Evolutionary conservation across 768 basidiomycete genomes (phyloP), one percentile per base, ranked within the genome.

Genomic region (Rubroboletus satanas): DNA sequence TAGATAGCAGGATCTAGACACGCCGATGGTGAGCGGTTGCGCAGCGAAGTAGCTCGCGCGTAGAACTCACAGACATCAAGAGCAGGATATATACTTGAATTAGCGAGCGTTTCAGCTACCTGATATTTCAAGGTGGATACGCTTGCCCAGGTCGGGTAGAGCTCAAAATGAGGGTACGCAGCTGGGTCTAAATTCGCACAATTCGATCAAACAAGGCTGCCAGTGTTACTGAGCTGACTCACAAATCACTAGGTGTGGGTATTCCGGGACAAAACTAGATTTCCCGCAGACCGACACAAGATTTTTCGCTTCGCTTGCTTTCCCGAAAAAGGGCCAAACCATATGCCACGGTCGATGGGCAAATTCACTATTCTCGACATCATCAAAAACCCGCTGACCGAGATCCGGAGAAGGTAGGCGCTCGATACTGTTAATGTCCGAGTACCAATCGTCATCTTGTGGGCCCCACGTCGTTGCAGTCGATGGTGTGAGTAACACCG

Each of bases 381-480:
- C 78, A 32, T 84, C 83, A 18, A 78, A 64, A 68, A 81, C 75
- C 35, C 87, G 77, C 56, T 72, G 70, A 5, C 77, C 83, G 38
- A 86, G 66, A 66, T 88, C 86, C 21, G 83, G 84, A 15, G 84
- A 79, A 12, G 78, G 79, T 18, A 81, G 63, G 38, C 75, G 73
- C 28, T 73, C 71, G 31, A 68, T 61, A 33, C 66, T 72, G 7
- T 71, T 63, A 18, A 65, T 61, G 11, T 68, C 73, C 8, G 74
- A 77, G 48, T 72, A 67, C 37, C 72, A 57, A 23, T 58, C 58
- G 41, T 77, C 75, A 60, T 83, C 81, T 10, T 71, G 73, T n/a
- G 79, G 81, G 3, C 80, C 82, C 66, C 78, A 80, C 17, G 81
- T 83, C 2, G 83, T 85, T 32, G 60, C 62, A 36, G 70, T 68